Conservation (phyloP, 208 protist species). For the Vickermania spadyakhi region DNA sequence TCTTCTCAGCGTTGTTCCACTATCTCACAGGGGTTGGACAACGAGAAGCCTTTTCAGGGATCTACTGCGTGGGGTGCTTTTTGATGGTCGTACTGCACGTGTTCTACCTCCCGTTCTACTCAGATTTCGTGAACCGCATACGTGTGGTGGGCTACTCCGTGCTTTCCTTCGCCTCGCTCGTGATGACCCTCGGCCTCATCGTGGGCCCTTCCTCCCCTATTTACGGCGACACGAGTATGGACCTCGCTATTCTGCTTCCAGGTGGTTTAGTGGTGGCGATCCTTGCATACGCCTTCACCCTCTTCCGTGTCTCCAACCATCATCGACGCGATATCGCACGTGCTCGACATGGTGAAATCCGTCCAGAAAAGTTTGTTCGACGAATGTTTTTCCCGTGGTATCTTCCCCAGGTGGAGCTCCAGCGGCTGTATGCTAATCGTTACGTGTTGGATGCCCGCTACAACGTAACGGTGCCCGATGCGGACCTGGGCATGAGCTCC, state of each 20-base stretch:
- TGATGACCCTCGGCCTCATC: slow-evolving; percentile 2
- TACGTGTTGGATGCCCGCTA: slow-evolving; percentile 13
- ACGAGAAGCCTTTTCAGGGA: slow-evolving; percentile 4
- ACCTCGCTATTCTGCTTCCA: slow-evolving; percentile 6
- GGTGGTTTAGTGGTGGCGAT: slow-evolving; percentile 6
- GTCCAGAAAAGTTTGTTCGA: background rate
- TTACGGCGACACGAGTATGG: slow-evolving; percentile 3
- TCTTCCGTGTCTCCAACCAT: slow-evolving; percentile 6
- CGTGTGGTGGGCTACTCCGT: slow-evolving; percentile 4
- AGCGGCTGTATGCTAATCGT: background rate
- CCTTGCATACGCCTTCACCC: slow-evolving; percentile 3
- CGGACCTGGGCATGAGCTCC: background rate
- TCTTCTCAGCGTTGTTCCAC: slow-evolving; percentile 10
- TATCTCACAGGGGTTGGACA: slow-evolving; percentile 10
- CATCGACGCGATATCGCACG: slow-evolving; percentile 3
- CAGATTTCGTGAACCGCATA: slow-evolving; percentile 9
- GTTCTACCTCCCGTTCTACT: slow-evolving; percentile 16
- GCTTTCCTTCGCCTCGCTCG: slow-evolving; percentile 5
- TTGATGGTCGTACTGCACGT: slow-evolving; percentile 9
- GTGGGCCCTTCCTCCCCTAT: background rate
- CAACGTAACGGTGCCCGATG: background rate
- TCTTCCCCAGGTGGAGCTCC: slow-evolving; percentile 2
- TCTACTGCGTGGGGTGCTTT: slow-evolving; percentile 5
- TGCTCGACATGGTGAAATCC: slow-evolving; percentile 5
- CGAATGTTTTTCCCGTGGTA: slow-evolving; percentile 7